Evolutionary conservation across 345 rosid genomes (phyloP), one percentile per base, ranked within the genome.

Genomic region (Angophora floribunda): DNA sequence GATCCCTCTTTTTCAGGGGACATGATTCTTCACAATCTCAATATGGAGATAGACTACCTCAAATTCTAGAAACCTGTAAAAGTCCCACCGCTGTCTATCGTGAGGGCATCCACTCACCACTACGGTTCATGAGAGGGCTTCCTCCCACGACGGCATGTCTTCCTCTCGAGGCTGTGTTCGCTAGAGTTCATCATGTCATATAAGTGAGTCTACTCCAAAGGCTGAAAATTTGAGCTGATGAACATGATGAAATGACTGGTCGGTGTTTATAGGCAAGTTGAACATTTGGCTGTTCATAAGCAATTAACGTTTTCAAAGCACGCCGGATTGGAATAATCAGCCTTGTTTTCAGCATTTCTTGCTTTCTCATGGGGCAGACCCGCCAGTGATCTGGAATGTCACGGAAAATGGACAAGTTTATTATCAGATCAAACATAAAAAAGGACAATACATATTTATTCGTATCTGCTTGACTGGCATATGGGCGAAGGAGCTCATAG

Each of bases 1-100:
- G 28, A 55, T 55, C 11, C 9, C 28, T 55, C 59, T 17, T 0
- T 0, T 21, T 2, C 59, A 3, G 26, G 59, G 22, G 59, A 55
- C 59, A 4, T 7, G 61, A 55, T 7, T 55, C 61, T 55, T 22
- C 12, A 3, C 5, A 11, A 3, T 11, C 9, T 55, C 0, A 11
- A 55, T 2, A 0, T 55, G 61, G 61, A 55, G 61, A 55, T 55
- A 55, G 3, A 26, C 61, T 55, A 8, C 12, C 0, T 4, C 61
- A 0, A 53, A 53, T 6, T 53, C 19, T 53, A 55, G 61, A 9
- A 55, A 11, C 26, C 11, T 1, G 2, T 55, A 55, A 3, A 55
- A 4, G 5, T 55, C 28, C 6, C 2, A 5, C 26, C 61, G 28
- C 21, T 55, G 26, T 26, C 61, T 55, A 26, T 11, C 26, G 61